phyloP scores from a whole-genome alignment of 257 asterid genomes.

The Solanum sitiens region DNA sequence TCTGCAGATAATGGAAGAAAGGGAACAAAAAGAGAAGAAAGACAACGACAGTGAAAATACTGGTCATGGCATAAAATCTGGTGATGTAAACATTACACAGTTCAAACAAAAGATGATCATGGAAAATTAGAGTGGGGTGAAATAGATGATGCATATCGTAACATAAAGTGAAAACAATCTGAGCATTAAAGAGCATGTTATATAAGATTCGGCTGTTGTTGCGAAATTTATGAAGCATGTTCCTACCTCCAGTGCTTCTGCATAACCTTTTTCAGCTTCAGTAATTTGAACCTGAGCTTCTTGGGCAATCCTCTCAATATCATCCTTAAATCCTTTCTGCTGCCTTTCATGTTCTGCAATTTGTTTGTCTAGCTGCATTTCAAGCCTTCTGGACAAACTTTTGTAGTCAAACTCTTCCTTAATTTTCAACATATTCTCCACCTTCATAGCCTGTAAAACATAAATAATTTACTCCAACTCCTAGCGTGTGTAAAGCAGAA shows the following conservation, averaged over 20 bases:
- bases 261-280: conserved; percentile 51
- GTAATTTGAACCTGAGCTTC: conserved; percentile 59
- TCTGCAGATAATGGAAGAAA: conserved; percentile 20
- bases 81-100: neutral
- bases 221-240: neutral
- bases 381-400: conserved; percentile 80
- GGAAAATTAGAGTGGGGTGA: neutral
- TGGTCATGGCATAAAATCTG: neutral
- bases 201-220: neutral
- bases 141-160: neutral
- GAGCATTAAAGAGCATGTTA: neutral
- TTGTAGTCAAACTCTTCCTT: conserved; percentile 86
- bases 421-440: conserved; percentile 76
- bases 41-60: neutral
- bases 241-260: conserved; percentile 59
- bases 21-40: neutral
- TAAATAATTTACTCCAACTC: neutral
- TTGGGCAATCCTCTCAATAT: conserved; percentile 46
- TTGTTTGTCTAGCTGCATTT: conserved; percentile 58
- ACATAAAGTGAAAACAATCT: neutral
- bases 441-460: conserved; percentile 75
- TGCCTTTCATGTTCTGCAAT: conserved; percentile 79
- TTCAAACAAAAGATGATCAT: neutral
- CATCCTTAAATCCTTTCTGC: conserved; percentile 59
- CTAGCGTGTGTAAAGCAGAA: neutral